Conservation (phyloP, 2,329 filamentous ascomycete species). For the Huntiella moniliformis region DNA sequence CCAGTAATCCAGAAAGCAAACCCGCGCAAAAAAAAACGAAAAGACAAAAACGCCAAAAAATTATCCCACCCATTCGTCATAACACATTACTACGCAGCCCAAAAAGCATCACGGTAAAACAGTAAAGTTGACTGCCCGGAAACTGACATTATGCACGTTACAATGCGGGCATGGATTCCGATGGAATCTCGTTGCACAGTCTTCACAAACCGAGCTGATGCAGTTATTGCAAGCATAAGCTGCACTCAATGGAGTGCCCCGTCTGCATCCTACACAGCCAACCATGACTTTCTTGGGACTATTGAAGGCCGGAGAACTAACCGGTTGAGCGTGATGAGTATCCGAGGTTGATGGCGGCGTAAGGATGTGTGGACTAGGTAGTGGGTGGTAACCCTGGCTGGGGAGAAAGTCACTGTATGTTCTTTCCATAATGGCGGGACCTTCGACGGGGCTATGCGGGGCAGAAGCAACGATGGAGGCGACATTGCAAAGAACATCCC, state of each 20-base stretch:
- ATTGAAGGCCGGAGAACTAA: conserved; percentile 54
- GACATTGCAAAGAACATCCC: no score
- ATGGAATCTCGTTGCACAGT: conserved; percentile 35
- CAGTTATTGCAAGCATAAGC: conserved; percentile 93
- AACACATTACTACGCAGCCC: no score
- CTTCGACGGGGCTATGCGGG: no score
- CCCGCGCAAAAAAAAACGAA: no score
- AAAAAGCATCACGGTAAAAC: no score
- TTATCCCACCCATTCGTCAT: no score
- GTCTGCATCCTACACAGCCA: conserved; percentile 76
- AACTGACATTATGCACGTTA: no score
- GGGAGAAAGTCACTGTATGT: no score
- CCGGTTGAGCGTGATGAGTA: conserved; percentile 32
- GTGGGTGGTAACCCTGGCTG: conserved; percentile 35
- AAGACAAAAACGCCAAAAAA: no score
- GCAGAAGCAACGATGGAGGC: no score
- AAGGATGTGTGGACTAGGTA: conserved; percentile 70
- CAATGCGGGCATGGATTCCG: not conserved
- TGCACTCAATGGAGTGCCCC: conserved; percentile 56
- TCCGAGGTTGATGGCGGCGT: conserved; percentile 55
- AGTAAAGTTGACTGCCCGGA: no score
- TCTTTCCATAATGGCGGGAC: not conserved
- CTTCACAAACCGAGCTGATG: conserved; percentile 77
- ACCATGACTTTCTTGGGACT: conserved; percentile 65
- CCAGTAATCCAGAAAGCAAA: no score